phyloP scores from a whole-genome alignment of 163 green algal species.

The Coccomyxa subellipsoidea region DNA sequence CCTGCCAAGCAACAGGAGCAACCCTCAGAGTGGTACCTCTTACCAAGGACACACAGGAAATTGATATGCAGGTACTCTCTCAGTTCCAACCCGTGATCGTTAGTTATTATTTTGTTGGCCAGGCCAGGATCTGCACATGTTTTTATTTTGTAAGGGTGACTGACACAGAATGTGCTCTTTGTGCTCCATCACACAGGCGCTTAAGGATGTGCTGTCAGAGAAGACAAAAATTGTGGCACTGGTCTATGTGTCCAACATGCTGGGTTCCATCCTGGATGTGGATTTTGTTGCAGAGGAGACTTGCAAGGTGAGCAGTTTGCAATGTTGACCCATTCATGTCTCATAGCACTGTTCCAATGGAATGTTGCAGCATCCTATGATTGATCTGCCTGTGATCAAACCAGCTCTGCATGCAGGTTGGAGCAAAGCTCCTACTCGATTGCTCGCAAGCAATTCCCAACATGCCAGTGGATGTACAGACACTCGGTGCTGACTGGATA shows the following conservation, averaged over 20 bases:
- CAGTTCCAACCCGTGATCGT: not conserved
- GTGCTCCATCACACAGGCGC: constrained; percentile 11
- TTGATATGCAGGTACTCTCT: constrained; percentile 57
- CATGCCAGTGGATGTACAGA: constrained; percentile 89
- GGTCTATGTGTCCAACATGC: constrained; percentile 77
- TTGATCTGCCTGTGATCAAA: too few species aligned
- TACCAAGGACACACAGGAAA: constrained; percentile 44
- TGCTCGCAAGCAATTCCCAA: constrained; percentile 95
- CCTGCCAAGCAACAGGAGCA: constrained; percentile 59
- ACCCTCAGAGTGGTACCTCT: constrained; percentile 55
- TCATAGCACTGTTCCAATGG: not conserved
- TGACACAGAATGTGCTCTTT: not conserved
- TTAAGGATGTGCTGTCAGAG: constrained; percentile 35
- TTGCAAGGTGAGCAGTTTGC: constrained; percentile 37
- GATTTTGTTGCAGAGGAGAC: constrained; percentile 44
- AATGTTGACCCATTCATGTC: not conserved
- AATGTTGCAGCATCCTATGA: not conserved
- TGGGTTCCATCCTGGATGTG: constrained; percentile 61
- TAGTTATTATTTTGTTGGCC: not conserved
- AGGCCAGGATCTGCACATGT: not conserved
- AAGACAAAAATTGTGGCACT: constrained; percentile 74
- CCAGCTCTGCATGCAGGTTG: constrained; percentile 34
- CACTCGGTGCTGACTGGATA: constrained; percentile 91
- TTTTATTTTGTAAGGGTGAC: not conserved
- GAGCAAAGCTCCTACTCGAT: constrained; percentile 90